phyloP scores from a whole-genome alignment of 768 basidiomycete species.

The Auricularia sp. region DNA sequence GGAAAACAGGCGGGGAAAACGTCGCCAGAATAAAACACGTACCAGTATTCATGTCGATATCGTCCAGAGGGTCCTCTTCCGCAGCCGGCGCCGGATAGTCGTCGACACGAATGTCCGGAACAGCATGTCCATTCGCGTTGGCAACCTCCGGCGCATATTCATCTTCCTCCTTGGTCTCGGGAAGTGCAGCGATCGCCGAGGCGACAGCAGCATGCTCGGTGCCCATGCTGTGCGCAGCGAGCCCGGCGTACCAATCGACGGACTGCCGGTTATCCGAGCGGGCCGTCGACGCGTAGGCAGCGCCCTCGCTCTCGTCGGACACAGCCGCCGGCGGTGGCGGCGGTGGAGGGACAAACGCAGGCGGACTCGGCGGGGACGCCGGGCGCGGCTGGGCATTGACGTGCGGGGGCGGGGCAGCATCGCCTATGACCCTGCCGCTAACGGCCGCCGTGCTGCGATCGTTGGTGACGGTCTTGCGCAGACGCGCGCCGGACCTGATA shows the following conservation, averaged over 20 bases:
- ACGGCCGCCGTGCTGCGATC: constrained; percentile 67
- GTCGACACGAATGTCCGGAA: constrained; percentile 52
- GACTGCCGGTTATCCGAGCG: constrained; percentile 54
- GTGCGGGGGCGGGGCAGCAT: constrained; percentile 58
- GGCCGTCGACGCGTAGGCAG: constrained; percentile 10
- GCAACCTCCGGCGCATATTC: constrained; percentile 28
- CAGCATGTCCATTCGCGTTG: constrained; percentile 16
- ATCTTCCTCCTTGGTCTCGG: constrained; percentile 50
- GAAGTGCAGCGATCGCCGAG: constrained; percentile 22
- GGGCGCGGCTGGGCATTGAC: constrained; percentile 40
- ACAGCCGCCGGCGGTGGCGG: constrained; percentile 22
- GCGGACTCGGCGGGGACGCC: constrained; percentile 25
- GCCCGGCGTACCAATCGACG: constrained; percentile 84
- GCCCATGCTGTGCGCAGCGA: constrained; percentile 56
- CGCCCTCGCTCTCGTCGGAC: background rate
- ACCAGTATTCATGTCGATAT: constrained; percentile 62
- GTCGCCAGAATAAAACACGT: constrained; percentile 15
- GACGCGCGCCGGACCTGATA: constrained; percentile 64
- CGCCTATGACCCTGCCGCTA: constrained; percentile 73
- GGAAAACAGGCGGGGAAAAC: background rate
- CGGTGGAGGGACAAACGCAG: constrained; percentile 22
- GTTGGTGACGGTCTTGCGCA: constrained; percentile 70
- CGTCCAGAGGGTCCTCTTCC: constrained; percentile 45
- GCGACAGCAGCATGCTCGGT: constrained; percentile 24
- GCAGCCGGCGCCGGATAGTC: constrained; percentile 31